phyloP scores from a whole-genome alignment of 306 rosid genomes.

The Pyrus communis region DNA sequence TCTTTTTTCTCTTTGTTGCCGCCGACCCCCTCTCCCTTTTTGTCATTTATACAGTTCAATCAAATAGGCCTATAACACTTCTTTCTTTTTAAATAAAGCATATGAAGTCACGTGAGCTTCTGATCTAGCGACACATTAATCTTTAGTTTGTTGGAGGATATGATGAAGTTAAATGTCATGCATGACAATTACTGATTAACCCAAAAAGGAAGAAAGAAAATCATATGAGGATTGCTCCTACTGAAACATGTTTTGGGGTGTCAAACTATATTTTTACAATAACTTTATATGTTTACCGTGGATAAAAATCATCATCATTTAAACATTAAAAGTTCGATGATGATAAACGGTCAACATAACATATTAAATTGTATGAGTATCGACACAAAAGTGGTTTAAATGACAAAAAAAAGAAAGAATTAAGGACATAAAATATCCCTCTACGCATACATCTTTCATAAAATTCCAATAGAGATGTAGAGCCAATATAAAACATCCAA shows the following conservation, averaged over 20 bases:
- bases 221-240: background rate
- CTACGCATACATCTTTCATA: background rate
- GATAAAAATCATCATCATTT: no score
- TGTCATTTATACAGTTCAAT: no score
- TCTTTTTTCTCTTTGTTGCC: no score
- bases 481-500: background rate
- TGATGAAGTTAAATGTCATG: background rate
- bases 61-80: no score
- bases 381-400: background rate
- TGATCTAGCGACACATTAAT: background rate
- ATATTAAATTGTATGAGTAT: background rate
- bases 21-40: no score
- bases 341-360: background rate
- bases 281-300: no score
- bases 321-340: background rate
- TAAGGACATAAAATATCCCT: background rate
- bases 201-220: background rate
- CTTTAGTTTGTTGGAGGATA: no score
- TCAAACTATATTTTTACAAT: background rate
- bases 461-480: background rate
- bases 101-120: background rate
- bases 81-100: background rate
- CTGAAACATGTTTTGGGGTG: background rate
- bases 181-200: background rate
- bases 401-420: background rate